Base-by-base conservation (phyloP, 768 basidiomycete species). In the Termitomyces sp. region DNA sequence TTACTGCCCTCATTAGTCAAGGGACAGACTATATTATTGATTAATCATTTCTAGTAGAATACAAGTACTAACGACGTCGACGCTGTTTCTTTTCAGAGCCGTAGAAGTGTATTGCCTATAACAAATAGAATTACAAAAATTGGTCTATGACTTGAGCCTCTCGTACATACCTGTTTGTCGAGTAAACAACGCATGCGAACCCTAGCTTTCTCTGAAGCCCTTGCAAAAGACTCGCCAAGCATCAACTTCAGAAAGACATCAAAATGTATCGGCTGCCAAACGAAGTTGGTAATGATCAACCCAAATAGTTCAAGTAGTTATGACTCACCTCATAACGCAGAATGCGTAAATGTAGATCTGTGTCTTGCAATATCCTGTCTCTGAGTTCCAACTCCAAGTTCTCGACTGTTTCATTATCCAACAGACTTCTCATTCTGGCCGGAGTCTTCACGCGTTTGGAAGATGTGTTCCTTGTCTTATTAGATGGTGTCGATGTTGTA, bases 311-410 rank as follows among this genome's bases (percentile, higher is more conserved):
- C 16, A 24, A 33, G 9, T 20, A 20, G 12, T 18, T 30, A 33
- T 37, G 33, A 63, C 78, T 26, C 59, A 85, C 87, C 77, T 90
- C 86, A 65, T 84, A 87, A 27, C 86, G 83, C 62, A 90, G 67
- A 58, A 90, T 78, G 39, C 82, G 80, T 36, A 77, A 66, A 65
- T 87, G 72, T 6, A 90, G 72, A 46, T 71, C 71, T 13, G 65
- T 67, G 68, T 88, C 77, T 50, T 69, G 62, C 3, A 76, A 53
- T 54, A 88, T 81, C 43, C 69, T 70, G 1, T 67, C 68, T 65
- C 67, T 78, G 61, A 87, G 68, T 51, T 65, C 65, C 13, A 64
- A 49, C 61, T 81, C 72, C 77, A 84, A 79, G 30, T 71, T 69
- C 30, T 72, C 76, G 46, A 79, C 76, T 45, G 63, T 56, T 54